Conservation (phyloP, 2,329 filamentous ascomycete genomes). For the Colletotrichum eleusines region DNA sequence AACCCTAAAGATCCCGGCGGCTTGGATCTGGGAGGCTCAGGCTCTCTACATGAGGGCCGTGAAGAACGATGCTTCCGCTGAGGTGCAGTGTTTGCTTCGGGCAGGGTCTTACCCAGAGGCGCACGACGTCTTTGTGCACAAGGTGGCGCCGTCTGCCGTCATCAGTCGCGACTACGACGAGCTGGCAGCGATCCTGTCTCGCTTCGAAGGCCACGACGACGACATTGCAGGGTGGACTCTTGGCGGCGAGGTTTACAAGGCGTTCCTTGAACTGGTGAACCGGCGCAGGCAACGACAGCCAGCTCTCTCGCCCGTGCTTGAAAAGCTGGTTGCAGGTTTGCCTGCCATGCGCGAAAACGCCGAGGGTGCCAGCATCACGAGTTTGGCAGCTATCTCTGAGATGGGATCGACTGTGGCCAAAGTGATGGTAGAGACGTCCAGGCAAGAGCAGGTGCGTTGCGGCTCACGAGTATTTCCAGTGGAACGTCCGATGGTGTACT, state of each 20-base stretch:
- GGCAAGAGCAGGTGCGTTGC: slow-evolving; percentile 67
- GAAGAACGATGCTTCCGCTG: slow-evolving; percentile 74
- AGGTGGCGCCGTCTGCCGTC: slow-evolving; percentile 85
- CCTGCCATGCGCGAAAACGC: slow-evolving; percentile 64
- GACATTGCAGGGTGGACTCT: slow-evolving; percentile 79
- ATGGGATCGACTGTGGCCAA: slow-evolving; percentile 82
- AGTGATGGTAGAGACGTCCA: slow-evolving; percentile 67
- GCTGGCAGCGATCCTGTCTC: slow-evolving; percentile 75
- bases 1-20: slow-evolving; percentile 76
- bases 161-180: slow-evolving; percentile 84
- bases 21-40: slow-evolving; percentile 90
- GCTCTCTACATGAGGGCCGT: slow-evolving; percentile 84
- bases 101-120: slow-evolving; percentile 84
- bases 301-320: slow-evolving; percentile 61
- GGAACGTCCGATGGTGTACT: slow-evolving; percentile 33
- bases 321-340: slow-evolving; percentile 68
- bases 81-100: slow-evolving; percentile 84
- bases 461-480: neutral
- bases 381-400: slow-evolving; percentile 82
- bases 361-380: slow-evolving; percentile 57
- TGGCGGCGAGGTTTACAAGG: slow-evolving; percentile 83
- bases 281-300: slow-evolving; percentile 54
- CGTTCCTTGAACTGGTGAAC: slow-evolving; percentile 67
- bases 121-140: slow-evolving; percentile 82
- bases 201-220: slow-evolving; percentile 74